Base-by-base conservation (phyloP, 768 basidiomycete species). In the Hydnomerulius pinastri region DNA sequence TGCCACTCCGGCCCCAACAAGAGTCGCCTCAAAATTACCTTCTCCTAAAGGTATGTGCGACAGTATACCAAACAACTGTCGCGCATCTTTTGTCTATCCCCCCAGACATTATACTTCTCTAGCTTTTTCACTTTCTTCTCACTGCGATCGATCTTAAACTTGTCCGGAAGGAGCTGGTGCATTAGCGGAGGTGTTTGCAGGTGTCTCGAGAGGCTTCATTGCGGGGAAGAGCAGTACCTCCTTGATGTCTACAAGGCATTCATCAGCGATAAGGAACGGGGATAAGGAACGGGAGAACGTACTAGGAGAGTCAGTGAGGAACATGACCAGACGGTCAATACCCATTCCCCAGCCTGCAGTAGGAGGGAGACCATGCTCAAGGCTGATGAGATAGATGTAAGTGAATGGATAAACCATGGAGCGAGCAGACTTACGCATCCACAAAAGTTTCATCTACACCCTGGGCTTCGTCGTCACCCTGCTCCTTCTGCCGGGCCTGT, bases 271-370 rank as follows among this genome's bases (percentile, higher is more conserved):
- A 21, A 47, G 40, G 28, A 11, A 24, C 24, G 3, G 17, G 25
- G n/a, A 25, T 12, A 18, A 24, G 41, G 20, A 15, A 12, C 62
- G 44, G 17, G 6, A 13, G 39, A 4, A 72, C 86, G 59, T 58
- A 93, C 91, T 96, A 7, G 85, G 86, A n/a, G 92, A 95, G 71
- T 99, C 86, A 4, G 94, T 96, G 42, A 98, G 77, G 86, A 98
- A 98, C 96, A 98, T 98, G 72, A 98, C 92, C 32, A 98, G 77
- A 53, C 94, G 86, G 66, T 98, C 95, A 58, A 98, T 90, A 47
- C 96, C 95, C 47, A 98, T 78, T 55, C 94, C 96, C 92, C 93
- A 98, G 38, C 96, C 96, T 51, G 93, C 96, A 4, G 96, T 99
- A 0, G 97, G 97, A 5, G 97, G 93, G 2, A 99, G 82, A 67